Evolutionary conservation across 2,329 filamentous ascomycete genomes (phyloP).

Genomic region (Curvularia sp.): DNA sequence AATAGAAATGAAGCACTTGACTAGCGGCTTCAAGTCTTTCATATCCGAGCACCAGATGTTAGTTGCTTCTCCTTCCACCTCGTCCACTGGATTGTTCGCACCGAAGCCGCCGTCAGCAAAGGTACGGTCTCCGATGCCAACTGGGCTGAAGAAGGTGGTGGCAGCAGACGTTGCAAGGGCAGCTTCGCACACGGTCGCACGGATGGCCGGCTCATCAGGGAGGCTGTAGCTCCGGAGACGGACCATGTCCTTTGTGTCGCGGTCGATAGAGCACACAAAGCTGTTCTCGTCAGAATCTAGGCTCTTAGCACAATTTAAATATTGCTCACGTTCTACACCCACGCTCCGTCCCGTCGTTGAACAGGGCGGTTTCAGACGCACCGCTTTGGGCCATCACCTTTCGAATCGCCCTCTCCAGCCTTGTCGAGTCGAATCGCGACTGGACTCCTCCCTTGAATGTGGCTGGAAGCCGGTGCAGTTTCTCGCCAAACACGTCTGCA

Average conservation of each 20-base stretch:
- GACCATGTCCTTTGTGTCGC: background rate
- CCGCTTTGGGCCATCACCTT: background rate
- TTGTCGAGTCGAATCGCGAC: background rate
- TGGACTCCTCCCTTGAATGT: background rate
- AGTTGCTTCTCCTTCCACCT: background rate
- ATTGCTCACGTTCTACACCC: background rate
- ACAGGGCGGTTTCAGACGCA: background rate
- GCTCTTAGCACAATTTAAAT: too few species aligned
- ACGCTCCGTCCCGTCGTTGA: background rate
- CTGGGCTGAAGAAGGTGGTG: background rate
- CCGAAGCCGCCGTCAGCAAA: background rate
- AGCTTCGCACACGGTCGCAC: background rate
- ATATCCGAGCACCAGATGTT: too few species aligned
- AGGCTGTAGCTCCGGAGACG: background rate
- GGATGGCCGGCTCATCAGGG: background rate
- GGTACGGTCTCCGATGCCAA: background rate
- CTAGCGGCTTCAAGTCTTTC: too few species aligned
- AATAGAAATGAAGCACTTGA: too few species aligned
- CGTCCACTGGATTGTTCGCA: background rate
- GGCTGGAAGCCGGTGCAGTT: background rate
- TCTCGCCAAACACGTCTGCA: constrained; percentile 14
- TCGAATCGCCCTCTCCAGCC: background rate
- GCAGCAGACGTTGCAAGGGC: background rate
- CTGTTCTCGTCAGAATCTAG: too few species aligned
- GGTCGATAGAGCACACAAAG: background rate